Percentiles rank a stretch among this genome's conserved stretches.
phyloP scores from a whole-genome alignment of 768 basidiomycete species.

The Tricholoma flavovirens region DNA sequence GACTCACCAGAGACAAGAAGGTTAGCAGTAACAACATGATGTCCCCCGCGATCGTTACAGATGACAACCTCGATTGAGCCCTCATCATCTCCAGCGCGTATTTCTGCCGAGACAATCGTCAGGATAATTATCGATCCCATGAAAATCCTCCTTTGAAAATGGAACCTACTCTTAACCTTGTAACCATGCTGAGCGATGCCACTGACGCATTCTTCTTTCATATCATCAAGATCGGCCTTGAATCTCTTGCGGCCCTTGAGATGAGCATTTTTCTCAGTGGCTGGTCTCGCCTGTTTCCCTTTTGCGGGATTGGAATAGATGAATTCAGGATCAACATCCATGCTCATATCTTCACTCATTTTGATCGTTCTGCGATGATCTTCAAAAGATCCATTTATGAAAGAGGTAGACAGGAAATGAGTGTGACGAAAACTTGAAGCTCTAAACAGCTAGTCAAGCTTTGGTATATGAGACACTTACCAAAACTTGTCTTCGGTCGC shows the following conservation, averaged over 20 bases:
- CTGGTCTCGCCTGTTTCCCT: background rate
- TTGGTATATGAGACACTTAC: slow-evolving; percentile 18
- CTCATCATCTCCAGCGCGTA: slow-evolving; percentile 57
- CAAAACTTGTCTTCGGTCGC: slow-evolving; percentile 24
- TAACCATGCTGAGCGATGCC: slow-evolving; percentile 34
- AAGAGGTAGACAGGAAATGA: background rate
- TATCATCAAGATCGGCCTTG: slow-evolving; percentile 48
- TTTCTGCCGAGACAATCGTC: slow-evolving; percentile 28
- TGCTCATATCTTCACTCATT: slow-evolving; percentile 7
- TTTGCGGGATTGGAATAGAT: background rate
- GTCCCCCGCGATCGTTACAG: slow-evolving; percentile 26
- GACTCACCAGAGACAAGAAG: slow-evolving; percentile 46
- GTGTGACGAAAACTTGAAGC: slow-evolving; percentile 8
- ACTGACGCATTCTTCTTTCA: slow-evolving; percentile 30
- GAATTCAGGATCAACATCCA: slow-evolving; percentile 1
- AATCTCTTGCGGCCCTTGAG: slow-evolving; percentile 56
- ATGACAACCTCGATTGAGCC: slow-evolving; percentile 53
- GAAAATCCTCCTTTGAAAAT: background rate
- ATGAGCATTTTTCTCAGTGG: slow-evolving; percentile 30
- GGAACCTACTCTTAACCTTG: slow-evolving; percentile 34
- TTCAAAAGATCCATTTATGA: slow-evolving; percentile 2
- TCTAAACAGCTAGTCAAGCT: slow-evolving; percentile 8
- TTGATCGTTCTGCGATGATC: background rate
- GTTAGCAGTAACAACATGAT: slow-evolving; percentile 31
- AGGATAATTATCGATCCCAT: background rate